Percentiles rank a stretch among this genome's conserved stretches.
Conservation (phyloP, 495 filamentous ascomycete species). For the Tuber borchii region DNA sequence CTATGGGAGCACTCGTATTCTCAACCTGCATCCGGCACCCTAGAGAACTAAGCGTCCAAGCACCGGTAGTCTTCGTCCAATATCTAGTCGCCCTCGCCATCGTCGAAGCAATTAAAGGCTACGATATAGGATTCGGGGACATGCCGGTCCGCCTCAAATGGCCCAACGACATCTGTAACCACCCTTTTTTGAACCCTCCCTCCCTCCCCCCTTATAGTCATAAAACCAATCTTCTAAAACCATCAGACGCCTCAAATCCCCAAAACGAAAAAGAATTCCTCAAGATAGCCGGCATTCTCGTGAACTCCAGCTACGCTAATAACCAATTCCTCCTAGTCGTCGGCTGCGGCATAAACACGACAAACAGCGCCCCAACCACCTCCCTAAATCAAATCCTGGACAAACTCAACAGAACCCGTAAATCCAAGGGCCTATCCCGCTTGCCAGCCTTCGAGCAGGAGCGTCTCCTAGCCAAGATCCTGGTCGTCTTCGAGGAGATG, state of each 20-base stretch:
- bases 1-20: conserved; percentile 77
- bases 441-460: conserved; percentile 63
- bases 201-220: background rate
- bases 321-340: conserved; percentile 79
- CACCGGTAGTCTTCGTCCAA: conserved; percentile 89
- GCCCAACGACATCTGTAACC: conserved; percentile 81
- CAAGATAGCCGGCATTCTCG: conserved; percentile 90
- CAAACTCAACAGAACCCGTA: conserved; percentile 27
- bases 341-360: conserved; percentile 82
- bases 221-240: background rate
- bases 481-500: conserved; percentile 70
- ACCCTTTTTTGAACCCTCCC: background rate
- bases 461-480: conserved; percentile 73
- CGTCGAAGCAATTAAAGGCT: conserved; percentile 74
- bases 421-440: conserved; percentile 10
- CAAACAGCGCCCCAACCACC: conserved; percentile 80
- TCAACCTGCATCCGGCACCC: conserved; percentile 79
- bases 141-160: conserved; percentile 87
- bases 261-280: conserved; percentile 59
- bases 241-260: conserved; percentile 62
- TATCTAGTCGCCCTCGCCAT: conserved; percentile 89
- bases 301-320: conserved; percentile 74
- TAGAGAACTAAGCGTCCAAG: conserved; percentile 58
- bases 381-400: conserved; percentile 68
- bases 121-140: conserved; percentile 64